Percentiles rank a stretch among this genome's conserved stretches.
Evolutionary conservation across 2,329 filamentous ascomycete genomes (phyloP).

Genomic region (Pseudodiploospora longispora): DNA sequence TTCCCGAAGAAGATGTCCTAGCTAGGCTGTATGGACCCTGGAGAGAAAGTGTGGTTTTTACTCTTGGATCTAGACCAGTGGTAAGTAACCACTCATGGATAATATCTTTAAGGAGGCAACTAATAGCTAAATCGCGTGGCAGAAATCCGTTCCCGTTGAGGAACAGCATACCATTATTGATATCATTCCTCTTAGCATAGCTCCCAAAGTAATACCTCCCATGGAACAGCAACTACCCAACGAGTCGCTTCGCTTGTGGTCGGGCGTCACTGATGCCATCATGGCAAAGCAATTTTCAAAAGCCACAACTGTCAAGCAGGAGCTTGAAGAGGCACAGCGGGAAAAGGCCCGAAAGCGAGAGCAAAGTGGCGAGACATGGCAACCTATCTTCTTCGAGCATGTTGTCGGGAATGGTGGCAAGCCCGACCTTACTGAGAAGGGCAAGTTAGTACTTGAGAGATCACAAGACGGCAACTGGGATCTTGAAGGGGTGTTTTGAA

Average conservation of each 20-base stretch:
- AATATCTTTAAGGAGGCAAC: too few species aligned
- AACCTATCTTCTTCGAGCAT: conserved; percentile 79
- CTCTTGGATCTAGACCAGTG: conserved; percentile 49
- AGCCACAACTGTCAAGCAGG: conserved; percentile 80
- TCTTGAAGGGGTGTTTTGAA: conserved; percentile 35
- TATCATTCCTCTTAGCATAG: conserved; percentile 71
- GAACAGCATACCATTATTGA: conserved; percentile 75
- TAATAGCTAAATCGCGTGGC: neutral
- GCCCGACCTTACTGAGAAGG: conserved; percentile 48
- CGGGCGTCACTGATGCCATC: conserved; percentile 80
- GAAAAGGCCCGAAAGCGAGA: conserved; percentile 77
- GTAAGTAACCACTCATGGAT: conserved; percentile 37
- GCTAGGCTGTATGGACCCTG: conserved; percentile 78
- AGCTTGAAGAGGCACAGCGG: conserved; percentile 84
- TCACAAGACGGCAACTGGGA: conserved; percentile 48
- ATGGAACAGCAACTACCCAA: conserved; percentile 73
- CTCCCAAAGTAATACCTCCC: conserved; percentile 72
- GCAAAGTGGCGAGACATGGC: conserved; percentile 59
- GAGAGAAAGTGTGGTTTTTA: conserved; percentile 63
- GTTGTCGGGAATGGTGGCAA: conserved; percentile 46
- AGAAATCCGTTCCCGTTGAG: conserved; percentile 40
- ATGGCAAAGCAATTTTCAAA: conserved; percentile 70
- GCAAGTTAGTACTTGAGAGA: conserved; percentile 39
- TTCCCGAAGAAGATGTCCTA: conserved; percentile 76
- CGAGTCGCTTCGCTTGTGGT: conserved; percentile 85